Base-by-base conservation (phyloP, 2,329 filamentous ascomycete genomes). In the Alternaria rosae region DNA sequence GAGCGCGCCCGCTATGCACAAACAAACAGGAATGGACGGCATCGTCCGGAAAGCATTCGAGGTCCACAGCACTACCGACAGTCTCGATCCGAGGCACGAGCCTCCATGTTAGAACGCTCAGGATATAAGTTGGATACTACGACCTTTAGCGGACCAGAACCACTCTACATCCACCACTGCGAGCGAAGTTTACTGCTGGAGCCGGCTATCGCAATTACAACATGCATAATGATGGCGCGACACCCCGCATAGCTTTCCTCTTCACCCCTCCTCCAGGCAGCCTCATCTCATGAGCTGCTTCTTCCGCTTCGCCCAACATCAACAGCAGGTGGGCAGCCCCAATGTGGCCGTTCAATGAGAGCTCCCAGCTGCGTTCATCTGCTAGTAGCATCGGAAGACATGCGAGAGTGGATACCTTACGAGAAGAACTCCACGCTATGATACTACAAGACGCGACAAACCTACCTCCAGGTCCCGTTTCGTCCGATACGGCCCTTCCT, bases 101-200 rank as follows among this genome's bases (percentile, higher is more conserved):
- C 30, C 32, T n/a, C 17, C 20, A 8, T 42, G 10, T 10, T 15
- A 42, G 17, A 20, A 9, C 32, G 45, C 54, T 30, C 30, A 32
- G 17, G 42, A 53, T 35, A 38, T 42, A 25, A 48, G 44, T 8
- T n/a, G 12, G 26, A 43, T 54, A 35, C 25, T 47, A 51, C 21
- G 15, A 43, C 41, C 35, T 47, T 45, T 54, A 57, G 42, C 43
- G 48, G 42, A 54, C 59, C 54, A 58, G 48, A 61, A 61, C 54
- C 48, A 54, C 17, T 50, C 48, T 32, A 28, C n/a, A 25, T 35
- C 54, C 48, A 42, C 54, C 54, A 53, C 54, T 58, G 32, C 43
- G 47, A 41, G 54, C 32, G 17, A 57, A 25, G 42, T n/a, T 41
- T 28, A 5, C 54, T 28, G 47, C 23, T 42, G 20, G 26, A 54